phyloP scores from a whole-genome alignment of 2,329 filamentous ascomycete species.

The Penicillium sp. region DNA sequence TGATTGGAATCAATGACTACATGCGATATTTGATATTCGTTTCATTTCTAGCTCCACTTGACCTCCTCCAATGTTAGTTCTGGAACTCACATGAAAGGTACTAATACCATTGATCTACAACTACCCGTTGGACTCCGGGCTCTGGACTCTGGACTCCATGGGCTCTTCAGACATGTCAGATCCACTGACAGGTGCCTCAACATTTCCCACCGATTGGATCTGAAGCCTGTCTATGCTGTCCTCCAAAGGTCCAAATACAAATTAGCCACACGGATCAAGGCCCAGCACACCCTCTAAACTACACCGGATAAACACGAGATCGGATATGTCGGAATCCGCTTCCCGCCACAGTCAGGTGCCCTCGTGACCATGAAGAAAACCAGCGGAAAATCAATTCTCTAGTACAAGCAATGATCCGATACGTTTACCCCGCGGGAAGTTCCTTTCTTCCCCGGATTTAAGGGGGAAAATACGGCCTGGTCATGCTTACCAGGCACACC shows the following conservation, averaged over 20 bases:
- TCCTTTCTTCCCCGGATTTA: constrained; percentile 4
- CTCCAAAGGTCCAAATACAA: not conserved
- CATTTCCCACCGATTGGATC: constrained; percentile 2
- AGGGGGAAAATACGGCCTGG: not conserved
- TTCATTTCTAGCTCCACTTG: not conserved
- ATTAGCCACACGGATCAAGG: not conserved
- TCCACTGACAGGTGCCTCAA: not conserved
- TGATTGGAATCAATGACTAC: not conserved
- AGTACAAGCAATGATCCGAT: not conserved
- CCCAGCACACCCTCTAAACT: not conserved
- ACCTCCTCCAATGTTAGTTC: not conserved
- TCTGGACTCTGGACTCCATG: not conserved
- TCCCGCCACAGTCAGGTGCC: constrained; percentile 3
- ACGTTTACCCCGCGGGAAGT: constrained; percentile 1
- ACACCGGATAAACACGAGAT: not conserved
- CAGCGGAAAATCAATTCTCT: not conserved
- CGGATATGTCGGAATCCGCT: constrained; percentile 15
- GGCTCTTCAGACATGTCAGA: constrained; percentile 3
- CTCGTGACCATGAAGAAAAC: not conserved
- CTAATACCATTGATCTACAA: not conserved
- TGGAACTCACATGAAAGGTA: not conserved
- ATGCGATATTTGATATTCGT: not conserved
- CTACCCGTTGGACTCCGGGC: not conserved
- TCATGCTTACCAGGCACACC: not conserved
- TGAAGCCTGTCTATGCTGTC: not conserved